phyloP scores from a whole-genome alignment of 805 yeast species.

The Starmerella bombicola region DNA sequence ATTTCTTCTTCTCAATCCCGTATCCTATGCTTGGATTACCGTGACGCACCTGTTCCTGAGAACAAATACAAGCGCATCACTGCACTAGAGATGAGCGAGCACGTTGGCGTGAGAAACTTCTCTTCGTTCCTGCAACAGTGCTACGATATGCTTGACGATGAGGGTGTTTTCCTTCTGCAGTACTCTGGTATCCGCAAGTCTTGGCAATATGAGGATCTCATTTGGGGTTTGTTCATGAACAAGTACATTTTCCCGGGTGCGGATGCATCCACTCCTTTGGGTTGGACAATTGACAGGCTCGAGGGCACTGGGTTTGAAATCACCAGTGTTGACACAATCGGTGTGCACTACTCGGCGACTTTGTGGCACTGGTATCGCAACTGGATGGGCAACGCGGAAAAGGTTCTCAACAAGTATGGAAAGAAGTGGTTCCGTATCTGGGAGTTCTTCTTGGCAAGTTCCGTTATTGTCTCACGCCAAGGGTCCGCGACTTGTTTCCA shows the following conservation, averaged over 20 bases:
- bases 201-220: slow-evolving; percentile 89
- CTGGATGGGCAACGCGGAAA: slow-evolving; percentile 76
- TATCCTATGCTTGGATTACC: slow-evolving; percentile 74
- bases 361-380: slow-evolving; percentile 90
- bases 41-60: slow-evolving; percentile 69
- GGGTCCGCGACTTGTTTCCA: slow-evolving; percentile 89
- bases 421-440: slow-evolving; percentile 83
- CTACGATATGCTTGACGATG: slow-evolving; percentile 78
- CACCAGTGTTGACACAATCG: slow-evolving; percentile 72
- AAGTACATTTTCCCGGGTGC: slow-evolving; percentile 96
- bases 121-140: slow-evolving; percentile 65
- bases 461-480: slow-evolving; percentile 79
- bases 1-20: slow-evolving; percentile 55
- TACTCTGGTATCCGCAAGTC: slow-evolving; percentile 81
- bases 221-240: slow-evolving; percentile 94
- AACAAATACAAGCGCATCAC: slow-evolving; percentile 71
- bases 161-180: slow-evolving; percentile 76
- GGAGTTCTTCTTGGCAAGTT: slow-evolving; percentile 77
- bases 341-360: slow-evolving; percentile 86
- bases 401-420: slow-evolving; percentile 69
- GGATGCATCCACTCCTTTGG: slow-evolving; percentile 88
- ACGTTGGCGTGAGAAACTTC: slow-evolving; percentile 83
- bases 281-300: slow-evolving; percentile 61
- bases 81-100: slow-evolving; percentile 92
- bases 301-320: slow-evolving; percentile 82